These are phyloP conservation scores for Albizia julibrissin DNA, from an alignment of 306 rosid species.

Conservation along the genomic window DNA sequence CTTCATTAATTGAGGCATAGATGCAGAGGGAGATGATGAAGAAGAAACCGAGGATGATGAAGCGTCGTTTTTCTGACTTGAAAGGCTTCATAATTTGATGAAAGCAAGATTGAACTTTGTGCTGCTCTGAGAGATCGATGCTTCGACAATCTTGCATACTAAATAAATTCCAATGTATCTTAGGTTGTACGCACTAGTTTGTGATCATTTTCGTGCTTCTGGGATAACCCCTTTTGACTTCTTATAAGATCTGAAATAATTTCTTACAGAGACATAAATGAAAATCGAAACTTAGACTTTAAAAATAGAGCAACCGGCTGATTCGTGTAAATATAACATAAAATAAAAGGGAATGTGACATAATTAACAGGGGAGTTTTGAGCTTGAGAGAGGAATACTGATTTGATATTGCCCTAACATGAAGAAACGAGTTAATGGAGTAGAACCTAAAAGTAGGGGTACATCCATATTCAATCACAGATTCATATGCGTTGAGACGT, in stretches of 20 bases:
- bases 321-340: neutral
- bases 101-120: no score
- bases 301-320: neutral
- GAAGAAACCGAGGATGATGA: constrained; percentile 50
- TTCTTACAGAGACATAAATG: neutral
- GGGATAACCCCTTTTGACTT: constrained; percentile 58
- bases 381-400: neutral
- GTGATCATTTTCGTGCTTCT: constrained; percentile 44
- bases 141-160: neutral
- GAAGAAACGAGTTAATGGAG: constrained; percentile 43
- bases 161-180: constrained; percentile 48
- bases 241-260: neutral
- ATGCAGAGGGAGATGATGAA: constrained; percentile 67
- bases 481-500: constrained; percentile 28
- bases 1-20: constrained; percentile 71
- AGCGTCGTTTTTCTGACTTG: constrained; percentile 45
- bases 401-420: constrained; percentile 9
- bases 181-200: constrained; percentile 47
- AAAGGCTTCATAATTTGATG: constrained; percentile 32
- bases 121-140: no score
- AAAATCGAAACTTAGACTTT: neutral
- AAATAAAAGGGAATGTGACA: neutral
- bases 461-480: constrained; percentile 16
- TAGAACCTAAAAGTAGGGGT: constrained; percentile 50
- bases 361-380: neutral